Conservation (phyloP, 1,139 yeast genomes). For the Meyerozyma athensensis region DNA sequence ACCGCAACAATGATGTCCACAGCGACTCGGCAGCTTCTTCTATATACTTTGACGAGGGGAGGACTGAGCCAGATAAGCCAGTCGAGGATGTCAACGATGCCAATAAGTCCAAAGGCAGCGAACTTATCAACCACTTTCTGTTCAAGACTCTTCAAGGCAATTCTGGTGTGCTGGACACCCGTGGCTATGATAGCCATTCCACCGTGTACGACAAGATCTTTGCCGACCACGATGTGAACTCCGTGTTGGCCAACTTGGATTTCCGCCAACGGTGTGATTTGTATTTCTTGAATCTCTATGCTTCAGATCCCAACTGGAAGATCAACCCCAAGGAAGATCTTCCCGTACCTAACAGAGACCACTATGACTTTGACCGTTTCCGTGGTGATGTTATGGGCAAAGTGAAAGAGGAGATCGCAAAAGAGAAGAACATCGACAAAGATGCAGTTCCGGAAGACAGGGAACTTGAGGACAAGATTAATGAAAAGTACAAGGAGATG, state of each 20-base stretch:
- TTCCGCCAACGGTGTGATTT: conserved; percentile 27
- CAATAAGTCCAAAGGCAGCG: background rate
- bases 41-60: conserved; percentile 1
- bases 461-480: conserved; percentile 1
- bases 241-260: conserved; percentile 17
- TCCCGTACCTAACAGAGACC: conserved; percentile 15
- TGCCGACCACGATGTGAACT: conserved; percentile 18
- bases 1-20: conserved; percentile 3
- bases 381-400: conserved; percentile 8
- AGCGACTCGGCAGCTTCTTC: background rate
- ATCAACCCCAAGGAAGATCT: conserved; percentile 20
- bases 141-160: background rate
- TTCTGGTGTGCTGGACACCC: conserved; percentile 13
- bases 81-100: background rate
- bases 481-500: conserved; percentile 5
- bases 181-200: conserved; percentile 19
- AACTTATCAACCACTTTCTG: background rate
- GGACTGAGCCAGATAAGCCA: background rate
- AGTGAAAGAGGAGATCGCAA: conserved; percentile 8
- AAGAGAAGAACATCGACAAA: conserved; percentile 10
- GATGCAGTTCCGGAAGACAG: conserved; percentile 4
- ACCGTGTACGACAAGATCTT: conserved; percentile 20
- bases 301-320: conserved; percentile 22
- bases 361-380: conserved; percentile 9
- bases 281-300: conserved; percentile 24